Conservation (phyloP, 2,329 filamentous ascomycete genomes). For the Alternaria metachromatica region DNA sequence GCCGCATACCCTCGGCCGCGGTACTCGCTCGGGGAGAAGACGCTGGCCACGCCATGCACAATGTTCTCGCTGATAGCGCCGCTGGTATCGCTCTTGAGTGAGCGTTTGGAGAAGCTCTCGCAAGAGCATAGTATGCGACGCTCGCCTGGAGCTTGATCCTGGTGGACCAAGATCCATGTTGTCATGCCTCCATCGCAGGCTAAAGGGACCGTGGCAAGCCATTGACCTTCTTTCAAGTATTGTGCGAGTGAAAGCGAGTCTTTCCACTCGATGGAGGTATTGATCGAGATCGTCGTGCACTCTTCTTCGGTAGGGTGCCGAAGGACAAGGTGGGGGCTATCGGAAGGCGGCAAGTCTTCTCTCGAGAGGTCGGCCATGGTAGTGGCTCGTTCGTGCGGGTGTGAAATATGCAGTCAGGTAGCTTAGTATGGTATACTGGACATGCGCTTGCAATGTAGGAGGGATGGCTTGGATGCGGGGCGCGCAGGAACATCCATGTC, state of each 20-base stretch:
- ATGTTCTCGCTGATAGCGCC: slow-evolving; percentile 60
- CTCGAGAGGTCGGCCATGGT: not conserved
- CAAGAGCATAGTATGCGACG: slow-evolving; percentile 61
- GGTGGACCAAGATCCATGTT: slow-evolving; percentile 62
- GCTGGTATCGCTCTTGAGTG: slow-evolving; percentile 29
- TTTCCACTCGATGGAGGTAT: not conserved
- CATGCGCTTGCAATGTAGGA: not conserved
- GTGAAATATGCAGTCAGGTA: fast-evolving
- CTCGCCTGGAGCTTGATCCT: slow-evolving; percentile 42
- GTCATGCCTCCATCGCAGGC: slow-evolving; percentile 61
- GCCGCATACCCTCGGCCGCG: slow-evolving; percentile 75
- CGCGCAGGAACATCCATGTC: not conserved
- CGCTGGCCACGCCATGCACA: slow-evolving; percentile 76
- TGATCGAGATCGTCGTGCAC: not conserved
- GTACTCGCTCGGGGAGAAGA: slow-evolving; percentile 71
- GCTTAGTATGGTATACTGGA: not conserved
- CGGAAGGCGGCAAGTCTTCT: not conserved
- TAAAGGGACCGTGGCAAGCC: slow-evolving; percentile 58
- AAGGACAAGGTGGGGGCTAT: not conserved
- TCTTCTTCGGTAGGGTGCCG: not conserved
- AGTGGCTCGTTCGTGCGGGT: not conserved
- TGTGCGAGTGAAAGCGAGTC: not conserved
- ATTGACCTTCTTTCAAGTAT: not conserved
- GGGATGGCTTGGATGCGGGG: not conserved
- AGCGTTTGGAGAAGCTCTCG: slow-evolving; percentile 28